Conservation (phyloP, 225 moss, liverwort and hornwort genomes). For the Physcomitrellopsis africana region DNA sequence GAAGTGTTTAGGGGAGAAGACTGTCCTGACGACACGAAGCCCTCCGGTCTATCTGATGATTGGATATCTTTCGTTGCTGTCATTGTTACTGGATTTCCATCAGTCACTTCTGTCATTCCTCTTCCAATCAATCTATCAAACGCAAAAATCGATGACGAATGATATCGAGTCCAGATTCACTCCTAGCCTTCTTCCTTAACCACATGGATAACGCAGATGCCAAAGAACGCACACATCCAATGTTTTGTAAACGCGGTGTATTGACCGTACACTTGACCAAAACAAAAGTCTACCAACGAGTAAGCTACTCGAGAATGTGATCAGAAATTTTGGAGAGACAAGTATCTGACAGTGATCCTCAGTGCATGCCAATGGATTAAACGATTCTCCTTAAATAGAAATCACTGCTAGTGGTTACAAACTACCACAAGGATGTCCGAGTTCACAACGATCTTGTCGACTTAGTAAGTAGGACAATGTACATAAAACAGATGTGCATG, state of each 20-base stretch:
- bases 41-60: slow-evolving; percentile 37
- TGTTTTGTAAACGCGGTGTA: background rate
- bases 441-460: too few species aligned
- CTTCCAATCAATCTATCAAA: slow-evolving; percentile 29
- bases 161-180: slow-evolving; percentile 11
- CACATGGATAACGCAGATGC: slow-evolving; percentile 15
- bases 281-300: too few species aligned
- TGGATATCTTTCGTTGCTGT: slow-evolving; percentile 44
- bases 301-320: too few species aligned
- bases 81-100: slow-evolving; percentile 63
- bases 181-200: slow-evolving; percentile 27
- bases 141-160: background rate
- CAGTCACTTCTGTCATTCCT: slow-evolving; percentile 57
- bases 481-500: background rate
- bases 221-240: slow-evolving; percentile 15
- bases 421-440: too few species aligned
- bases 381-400: too few species aligned
- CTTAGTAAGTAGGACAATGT: background rate
- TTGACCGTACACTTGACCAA: too few species aligned
- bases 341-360: too few species aligned
- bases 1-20: slow-evolving; percentile 34
- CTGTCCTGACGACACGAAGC: slow-evolving; percentile 25
- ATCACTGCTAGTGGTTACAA: too few species aligned
- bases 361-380: too few species aligned
- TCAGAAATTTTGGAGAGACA: too few species aligned